These are phyloP conservation scores for Pontederia paniculata DNA, from an alignment of 176 grass and related monocot genomes.

Conservation along the genomic window DNA sequence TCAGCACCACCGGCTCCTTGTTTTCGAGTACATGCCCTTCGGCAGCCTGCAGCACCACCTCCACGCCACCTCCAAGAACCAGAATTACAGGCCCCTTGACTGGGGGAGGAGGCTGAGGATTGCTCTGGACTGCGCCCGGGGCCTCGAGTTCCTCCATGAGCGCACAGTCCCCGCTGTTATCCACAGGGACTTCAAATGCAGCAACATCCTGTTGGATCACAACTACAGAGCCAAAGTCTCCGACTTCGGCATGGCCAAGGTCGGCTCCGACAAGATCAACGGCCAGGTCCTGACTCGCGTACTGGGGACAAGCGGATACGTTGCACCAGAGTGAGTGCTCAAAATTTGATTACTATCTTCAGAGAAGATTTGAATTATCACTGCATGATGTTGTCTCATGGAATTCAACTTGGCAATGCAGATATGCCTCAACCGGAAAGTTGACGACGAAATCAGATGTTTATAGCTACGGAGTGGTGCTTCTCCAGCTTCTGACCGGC, in stretches of 20 bases:
- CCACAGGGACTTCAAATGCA: conserved; percentile 81
- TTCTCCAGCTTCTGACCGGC: conserved; percentile 74
- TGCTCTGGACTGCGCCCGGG: conserved; percentile 70
- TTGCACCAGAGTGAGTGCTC: conserved; percentile 58
- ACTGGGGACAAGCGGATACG: conserved; percentile 80
- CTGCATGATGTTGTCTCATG: background rate
- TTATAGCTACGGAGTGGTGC: conserved; percentile 75
- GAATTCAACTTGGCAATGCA: conserved; percentile 8
- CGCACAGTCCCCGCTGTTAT: conserved; percentile 52
- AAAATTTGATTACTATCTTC: background rate
- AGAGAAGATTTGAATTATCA: background rate
- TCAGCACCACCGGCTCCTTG: conserved; percentile 66
- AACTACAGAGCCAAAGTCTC: conserved; percentile 57
- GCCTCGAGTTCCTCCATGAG: conserved; percentile 84
- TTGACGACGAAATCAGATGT: conserved; percentile 94
- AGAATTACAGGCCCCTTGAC: conserved; percentile 1
- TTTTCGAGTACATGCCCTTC: conserved; percentile 85
- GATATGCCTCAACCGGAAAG: conserved; percentile 73
- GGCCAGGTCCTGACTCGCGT: conserved; percentile 78
- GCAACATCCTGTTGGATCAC: conserved; percentile 65
- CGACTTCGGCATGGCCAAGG: conserved; percentile 69
- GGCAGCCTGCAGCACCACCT: conserved; percentile 70
- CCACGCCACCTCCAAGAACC: conserved; percentile 14
- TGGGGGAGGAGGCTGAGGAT: conserved; percentile 67
- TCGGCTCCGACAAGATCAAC: conserved; percentile 67